Conservation (phyloP, 495 filamentous ascomycete species). For the Xylaria longipes region DNA sequence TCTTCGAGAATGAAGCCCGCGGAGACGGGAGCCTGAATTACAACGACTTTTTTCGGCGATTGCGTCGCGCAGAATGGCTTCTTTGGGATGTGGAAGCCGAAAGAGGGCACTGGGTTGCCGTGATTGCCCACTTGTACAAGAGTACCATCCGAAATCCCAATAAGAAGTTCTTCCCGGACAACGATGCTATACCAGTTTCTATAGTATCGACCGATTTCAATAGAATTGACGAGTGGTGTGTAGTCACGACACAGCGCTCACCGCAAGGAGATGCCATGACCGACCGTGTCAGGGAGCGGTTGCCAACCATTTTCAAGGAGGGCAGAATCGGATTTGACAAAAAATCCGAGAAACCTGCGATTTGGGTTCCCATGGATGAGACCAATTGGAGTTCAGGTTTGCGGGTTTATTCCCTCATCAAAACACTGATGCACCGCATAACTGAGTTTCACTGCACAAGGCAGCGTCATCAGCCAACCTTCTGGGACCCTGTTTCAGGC, state of each 20-base stretch:
- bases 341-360: slow-evolving; percentile 2
- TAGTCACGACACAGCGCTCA: slow-evolving; percentile 12
- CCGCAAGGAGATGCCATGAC: slow-evolving; percentile 6
- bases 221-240: slow-evolving; percentile 14
- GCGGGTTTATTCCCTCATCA: slow-evolving; percentile 14
- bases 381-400: slow-evolving; percentile 16
- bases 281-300: slow-evolving; percentile 13
- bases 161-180: not conserved
- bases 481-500: slow-evolving; percentile 16
- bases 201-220: slow-evolving; percentile 10
- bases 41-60: slow-evolving; percentile 22
- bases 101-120: slow-evolving; percentile 19
- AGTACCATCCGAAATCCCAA: not conserved
- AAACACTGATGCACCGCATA: slow-evolving; percentile 21
- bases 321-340: slow-evolving; percentile 2
- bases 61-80: slow-evolving; percentile 21
- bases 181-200: not conserved
- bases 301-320: not conserved
- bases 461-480: not conserved
- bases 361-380: slow-evolving; percentile 19
- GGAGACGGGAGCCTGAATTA: slow-evolving; percentile 7
- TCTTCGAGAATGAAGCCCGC: slow-evolving; percentile 13
- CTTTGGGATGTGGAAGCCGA: slow-evolving; percentile 23
- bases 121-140: slow-evolving; percentile 20
- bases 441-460: slow-evolving; percentile 14